Evolutionary conservation across 345 rosid genomes (phyloP).

Genomic region (Boechera divaricarpa): DNA sequence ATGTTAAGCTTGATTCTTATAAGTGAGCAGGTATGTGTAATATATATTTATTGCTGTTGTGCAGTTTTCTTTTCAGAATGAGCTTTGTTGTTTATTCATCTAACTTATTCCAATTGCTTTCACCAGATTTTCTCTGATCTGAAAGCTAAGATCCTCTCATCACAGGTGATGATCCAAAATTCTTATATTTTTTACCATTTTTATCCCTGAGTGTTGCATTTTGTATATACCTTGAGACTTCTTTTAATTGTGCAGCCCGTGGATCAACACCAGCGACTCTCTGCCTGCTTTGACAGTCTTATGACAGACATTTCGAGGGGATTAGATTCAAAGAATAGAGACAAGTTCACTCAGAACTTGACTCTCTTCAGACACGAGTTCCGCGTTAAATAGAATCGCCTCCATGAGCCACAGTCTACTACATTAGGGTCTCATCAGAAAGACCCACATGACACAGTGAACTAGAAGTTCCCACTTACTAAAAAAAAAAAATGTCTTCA

Average conservation of each 20-base stretch:
- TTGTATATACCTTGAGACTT: constrained; percentile 11
- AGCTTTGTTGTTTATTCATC: constrained; percentile 6
- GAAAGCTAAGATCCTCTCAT: constrained; percentile 85
- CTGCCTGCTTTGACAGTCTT: constrained; percentile 83
- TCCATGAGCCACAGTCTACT: constrained; percentile 25
- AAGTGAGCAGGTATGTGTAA: constrained; percentile 72
- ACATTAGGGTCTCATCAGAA: constrained; percentile 43
- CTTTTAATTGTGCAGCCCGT: constrained; percentile 62
- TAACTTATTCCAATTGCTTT: constrained; percentile 27
- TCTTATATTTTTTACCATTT: constrained; percentile 2
- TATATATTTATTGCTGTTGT: not conserved
- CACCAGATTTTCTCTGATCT: constrained; percentile 86
- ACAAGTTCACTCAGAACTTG: constrained; percentile 93
- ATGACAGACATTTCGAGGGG: constrained; percentile 90
- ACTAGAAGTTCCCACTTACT: constrained; percentile 24
- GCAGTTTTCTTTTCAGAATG: constrained; percentile 25
- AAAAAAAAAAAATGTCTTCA: not conserved
- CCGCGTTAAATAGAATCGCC: constrained; percentile 64
- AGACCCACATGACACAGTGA: constrained; percentile 35
- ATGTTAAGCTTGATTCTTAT: constrained; percentile 93
- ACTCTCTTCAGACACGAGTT: constrained; percentile 88
- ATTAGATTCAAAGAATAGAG: constrained; percentile 93
- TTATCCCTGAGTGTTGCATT: not conserved
- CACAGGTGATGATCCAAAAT: constrained; percentile 64
- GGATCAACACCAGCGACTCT: constrained; percentile 90